Conservation (phyloP, 257 asterid species). For the Solanum microdontum region DNA sequence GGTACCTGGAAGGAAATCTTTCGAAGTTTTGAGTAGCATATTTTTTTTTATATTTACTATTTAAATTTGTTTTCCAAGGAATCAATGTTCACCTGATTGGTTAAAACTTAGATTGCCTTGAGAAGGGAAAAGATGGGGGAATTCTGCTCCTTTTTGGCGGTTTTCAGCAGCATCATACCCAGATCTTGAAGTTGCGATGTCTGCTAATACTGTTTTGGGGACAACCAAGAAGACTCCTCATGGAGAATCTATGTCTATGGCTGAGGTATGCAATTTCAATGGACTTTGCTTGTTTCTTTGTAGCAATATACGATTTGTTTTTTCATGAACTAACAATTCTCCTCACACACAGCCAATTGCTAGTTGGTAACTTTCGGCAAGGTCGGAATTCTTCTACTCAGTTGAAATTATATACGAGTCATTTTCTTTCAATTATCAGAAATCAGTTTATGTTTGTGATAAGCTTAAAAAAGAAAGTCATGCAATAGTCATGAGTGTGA, state of each 20-base stretch:
- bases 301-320: not conserved
- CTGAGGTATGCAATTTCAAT: constrained; percentile 38
- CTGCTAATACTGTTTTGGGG: constrained; percentile 31
- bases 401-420: not conserved
- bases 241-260: constrained; percentile 41
- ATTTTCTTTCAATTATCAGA: not conserved
- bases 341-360: not conserved
- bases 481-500: not conserved
- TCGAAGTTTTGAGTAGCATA: not conserved
- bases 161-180: constrained; percentile 98
- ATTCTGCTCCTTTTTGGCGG: constrained; percentile 97
- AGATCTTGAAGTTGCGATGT: constrained; percentile 64
- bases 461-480: not conserved
- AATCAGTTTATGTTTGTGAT: not conserved
- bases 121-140: constrained; percentile 97
- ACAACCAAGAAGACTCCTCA: constrained; percentile 16
- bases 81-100: not conserved
- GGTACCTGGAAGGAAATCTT: constrained; percentile 22
- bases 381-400: not conserved
- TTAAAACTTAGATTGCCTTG: constrained; percentile 65
- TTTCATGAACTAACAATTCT: not conserved
- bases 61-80: not conserved
- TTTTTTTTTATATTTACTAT: not conserved
- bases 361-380: not conserved
- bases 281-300: not conserved